Conservation (phyloP, 2,329 filamentous ascomycete genomes). For the Thelonectria discophora region DNA sequence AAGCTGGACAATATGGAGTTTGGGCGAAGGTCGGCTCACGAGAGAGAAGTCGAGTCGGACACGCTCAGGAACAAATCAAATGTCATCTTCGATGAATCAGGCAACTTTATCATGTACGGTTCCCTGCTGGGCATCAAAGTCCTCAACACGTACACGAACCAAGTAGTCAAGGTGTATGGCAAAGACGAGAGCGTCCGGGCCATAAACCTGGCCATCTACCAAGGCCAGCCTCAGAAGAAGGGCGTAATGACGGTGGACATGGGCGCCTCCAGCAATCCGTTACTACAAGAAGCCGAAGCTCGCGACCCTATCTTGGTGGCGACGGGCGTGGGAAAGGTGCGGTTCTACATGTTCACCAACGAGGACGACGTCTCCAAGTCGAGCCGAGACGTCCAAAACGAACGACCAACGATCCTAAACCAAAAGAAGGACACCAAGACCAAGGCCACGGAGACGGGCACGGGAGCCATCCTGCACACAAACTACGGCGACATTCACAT, state of each 20-base stretch:
- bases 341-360: slow-evolving; percentile 99
- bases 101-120: slow-evolving; percentile 93
- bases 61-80: slow-evolving; percentile 76
- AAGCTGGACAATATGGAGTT: slow-evolving; percentile 93
- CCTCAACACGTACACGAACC: slow-evolving; percentile 93
- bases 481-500: slow-evolving; percentile 94
- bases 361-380: slow-evolving; percentile 84
- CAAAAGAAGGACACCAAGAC: slow-evolving; percentile 60
- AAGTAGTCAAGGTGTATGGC: slow-evolving; percentile 88
- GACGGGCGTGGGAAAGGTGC: slow-evolving; percentile 85
- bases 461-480: slow-evolving; percentile 86
- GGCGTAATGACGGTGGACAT: slow-evolving; percentile 93
- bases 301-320: slow-evolving; percentile 88
- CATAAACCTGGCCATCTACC: slow-evolving; percentile 86
- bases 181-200: slow-evolving; percentile 89
- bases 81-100: slow-evolving; percentile 94
- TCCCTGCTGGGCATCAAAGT: slow-evolving; percentile 94
- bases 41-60: slow-evolving; percentile 83
- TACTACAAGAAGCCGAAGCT: slow-evolving; percentile 89
- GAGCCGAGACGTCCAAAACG: slow-evolving; percentile 91
- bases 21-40: slow-evolving; percentile 83
- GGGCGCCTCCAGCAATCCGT: slow-evolving; percentile 93
- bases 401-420: slow-evolving; percentile 78
- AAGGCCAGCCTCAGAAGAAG: slow-evolving; percentile 95
- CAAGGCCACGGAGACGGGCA: slow-evolving; percentile 77